Conservation (phyloP, 345 rosid species). For the Citrus unshiu region DNA sequence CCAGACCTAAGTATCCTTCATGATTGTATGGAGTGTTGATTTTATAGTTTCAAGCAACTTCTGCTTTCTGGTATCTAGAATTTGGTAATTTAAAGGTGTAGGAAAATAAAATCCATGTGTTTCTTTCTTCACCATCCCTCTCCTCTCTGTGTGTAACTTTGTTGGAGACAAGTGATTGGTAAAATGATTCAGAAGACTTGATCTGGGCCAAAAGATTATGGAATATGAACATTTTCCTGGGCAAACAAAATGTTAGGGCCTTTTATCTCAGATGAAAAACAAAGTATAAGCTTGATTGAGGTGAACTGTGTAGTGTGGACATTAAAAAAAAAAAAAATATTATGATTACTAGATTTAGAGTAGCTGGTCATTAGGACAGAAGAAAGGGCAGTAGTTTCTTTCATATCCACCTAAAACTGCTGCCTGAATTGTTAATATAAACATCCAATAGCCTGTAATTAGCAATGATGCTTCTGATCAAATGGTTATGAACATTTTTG, state of each 20-base stretch:
- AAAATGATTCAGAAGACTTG: background rate
- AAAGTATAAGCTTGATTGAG: background rate
- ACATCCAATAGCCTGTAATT: background rate
- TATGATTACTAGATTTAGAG: background rate
- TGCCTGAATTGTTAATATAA: background rate
- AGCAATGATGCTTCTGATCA: background rate
- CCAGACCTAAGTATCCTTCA: background rate
- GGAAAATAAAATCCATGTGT: background rate
- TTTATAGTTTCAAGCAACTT: background rate
- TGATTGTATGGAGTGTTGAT: background rate
- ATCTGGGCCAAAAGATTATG: background rate
- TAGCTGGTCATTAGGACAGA: background rate
- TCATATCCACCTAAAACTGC: background rate
- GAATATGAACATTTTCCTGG: background rate
- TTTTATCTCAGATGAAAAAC: background rate
- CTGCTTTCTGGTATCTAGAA: background rate
- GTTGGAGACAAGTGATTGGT: background rate
- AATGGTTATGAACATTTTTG: background rate
- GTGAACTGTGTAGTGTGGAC: background rate
- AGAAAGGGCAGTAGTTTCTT: background rate
- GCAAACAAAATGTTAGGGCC: background rate
- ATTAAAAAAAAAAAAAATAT: no score
- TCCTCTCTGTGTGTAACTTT: background rate
- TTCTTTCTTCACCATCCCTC: background rate
- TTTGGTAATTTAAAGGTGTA: background rate